Conservation (phyloP, 2,329 filamentous ascomycete species). For the Colletotrichum viniferum region DNA sequence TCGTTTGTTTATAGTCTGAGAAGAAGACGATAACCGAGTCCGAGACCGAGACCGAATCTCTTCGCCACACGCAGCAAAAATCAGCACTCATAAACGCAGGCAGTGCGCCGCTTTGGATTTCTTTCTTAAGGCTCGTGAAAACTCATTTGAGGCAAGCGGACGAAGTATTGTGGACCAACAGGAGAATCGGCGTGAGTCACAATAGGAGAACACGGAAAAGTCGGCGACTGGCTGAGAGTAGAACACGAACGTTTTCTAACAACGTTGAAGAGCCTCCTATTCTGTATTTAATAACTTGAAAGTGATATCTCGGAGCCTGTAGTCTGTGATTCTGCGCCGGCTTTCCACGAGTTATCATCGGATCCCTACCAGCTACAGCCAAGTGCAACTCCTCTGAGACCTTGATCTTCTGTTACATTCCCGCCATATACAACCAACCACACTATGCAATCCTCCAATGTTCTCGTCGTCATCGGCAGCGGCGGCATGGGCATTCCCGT, state of each 20-base stretch:
- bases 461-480: background rate
- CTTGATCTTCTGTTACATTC: background rate
- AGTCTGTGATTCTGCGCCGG: background rate
- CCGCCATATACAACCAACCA: background rate
- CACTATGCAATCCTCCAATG: background rate
- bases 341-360: background rate
- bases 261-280: background rate
- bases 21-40: background rate
- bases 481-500: background rate
- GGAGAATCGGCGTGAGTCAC: background rate
- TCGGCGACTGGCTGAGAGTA: background rate
- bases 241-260: accelerated
- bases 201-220: background rate
- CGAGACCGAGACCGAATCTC: background rate
- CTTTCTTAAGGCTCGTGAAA: background rate
- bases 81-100: background rate
- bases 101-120: background rate
- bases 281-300: accelerated
- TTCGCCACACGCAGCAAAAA: background rate
- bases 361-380: background rate
- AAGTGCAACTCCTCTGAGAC: background rate
- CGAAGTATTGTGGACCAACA: accelerated
- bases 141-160: background rate
- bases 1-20: accelerated
- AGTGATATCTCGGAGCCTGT: background rate